Base-by-base conservation (phyloP, 129 eudicot species). In the Heracleum sosnowskyi region DNA sequence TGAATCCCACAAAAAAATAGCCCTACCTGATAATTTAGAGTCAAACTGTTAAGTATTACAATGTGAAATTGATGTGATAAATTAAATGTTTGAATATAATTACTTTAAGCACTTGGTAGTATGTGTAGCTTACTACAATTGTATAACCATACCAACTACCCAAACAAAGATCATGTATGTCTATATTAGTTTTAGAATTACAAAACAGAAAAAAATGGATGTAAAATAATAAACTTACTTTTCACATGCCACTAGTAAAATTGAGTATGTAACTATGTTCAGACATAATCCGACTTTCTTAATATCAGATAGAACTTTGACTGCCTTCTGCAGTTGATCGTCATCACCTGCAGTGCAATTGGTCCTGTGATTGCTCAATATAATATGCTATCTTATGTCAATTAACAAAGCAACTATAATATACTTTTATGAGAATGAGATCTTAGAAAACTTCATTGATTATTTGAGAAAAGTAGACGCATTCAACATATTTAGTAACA, bases 231-330 rank as follows among this genome's bases (percentile, higher is more conserved):
- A 31, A 76, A 66, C 80, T 91, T 93, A 93, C 98, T 87, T 91
- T 91, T 96, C 97, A 84, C 97, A 90, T 82, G 97, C 97, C 77
- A 89, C 97, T 79, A 89, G 62, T 73, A 96, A 84, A 86, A 92
- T 84, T 81, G 99, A 92, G 91, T 96, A 96, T 53, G 97, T 96
- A 85, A 92, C 82, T 75, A 84, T 85, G 82, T 96, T 92, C 33
- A 97, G 97, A 76, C 87, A 68, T 73, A 96, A 80, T 53, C 93
- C 97, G 28, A 87, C 49, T 79, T 81, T 80, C 83, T 90, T 90
- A 96, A 96, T 90, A 74, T 90, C 97, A 40, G 78, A 79, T 66
- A 92, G 78, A 79, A 85, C 77, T 82, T 96, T 97, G 47, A 87
- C 79, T 77, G 99, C 99, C 89, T 86, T 92, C 41, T 89, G 84